Conservation (phyloP, 2,329 filamentous ascomycete species). For the Colletotrichum sp. region DNA sequence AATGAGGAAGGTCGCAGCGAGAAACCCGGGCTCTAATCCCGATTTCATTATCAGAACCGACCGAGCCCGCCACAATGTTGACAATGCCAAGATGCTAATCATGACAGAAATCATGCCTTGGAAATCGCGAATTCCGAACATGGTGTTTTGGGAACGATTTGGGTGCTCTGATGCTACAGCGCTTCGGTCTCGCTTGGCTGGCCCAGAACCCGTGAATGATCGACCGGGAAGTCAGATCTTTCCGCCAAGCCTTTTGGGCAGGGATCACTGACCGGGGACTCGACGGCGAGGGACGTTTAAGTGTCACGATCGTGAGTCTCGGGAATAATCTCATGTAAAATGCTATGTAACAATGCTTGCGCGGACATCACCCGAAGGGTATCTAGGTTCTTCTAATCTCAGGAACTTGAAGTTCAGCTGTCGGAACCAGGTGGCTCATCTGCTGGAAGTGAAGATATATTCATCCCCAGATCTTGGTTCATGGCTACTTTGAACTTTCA, state of each 20-base stretch:
- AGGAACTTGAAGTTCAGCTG: accelerated
- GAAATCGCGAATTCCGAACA: background rate
- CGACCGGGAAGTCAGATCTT: background rate
- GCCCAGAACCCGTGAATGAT: background rate
- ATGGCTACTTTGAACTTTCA: background rate
- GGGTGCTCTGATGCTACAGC: background rate
- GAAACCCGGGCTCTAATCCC: background rate
- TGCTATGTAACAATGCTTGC: background rate
- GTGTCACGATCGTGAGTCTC: background rate
- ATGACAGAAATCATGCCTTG: background rate
- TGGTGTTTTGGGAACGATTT: background rate
- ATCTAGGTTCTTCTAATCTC: background rate
- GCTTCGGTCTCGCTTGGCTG: background rate
- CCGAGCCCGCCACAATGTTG: background rate
- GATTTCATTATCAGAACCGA: background rate
- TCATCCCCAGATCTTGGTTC: background rate
- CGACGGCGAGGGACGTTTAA: background rate
- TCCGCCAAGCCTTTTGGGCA: background rate
- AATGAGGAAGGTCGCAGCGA: slow-evolving; percentile 14
- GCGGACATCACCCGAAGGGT: accelerated
- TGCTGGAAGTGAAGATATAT: background rate
- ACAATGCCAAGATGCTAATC: background rate
- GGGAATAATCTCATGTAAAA: background rate
- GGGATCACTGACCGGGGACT: background rate
- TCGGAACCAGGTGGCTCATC: accelerated